These are phyloP conservation scores for Globisporangium okanoganense DNA, from an alignment of 352 stramenopile genomes.

Conservation along the genomic window DNA sequence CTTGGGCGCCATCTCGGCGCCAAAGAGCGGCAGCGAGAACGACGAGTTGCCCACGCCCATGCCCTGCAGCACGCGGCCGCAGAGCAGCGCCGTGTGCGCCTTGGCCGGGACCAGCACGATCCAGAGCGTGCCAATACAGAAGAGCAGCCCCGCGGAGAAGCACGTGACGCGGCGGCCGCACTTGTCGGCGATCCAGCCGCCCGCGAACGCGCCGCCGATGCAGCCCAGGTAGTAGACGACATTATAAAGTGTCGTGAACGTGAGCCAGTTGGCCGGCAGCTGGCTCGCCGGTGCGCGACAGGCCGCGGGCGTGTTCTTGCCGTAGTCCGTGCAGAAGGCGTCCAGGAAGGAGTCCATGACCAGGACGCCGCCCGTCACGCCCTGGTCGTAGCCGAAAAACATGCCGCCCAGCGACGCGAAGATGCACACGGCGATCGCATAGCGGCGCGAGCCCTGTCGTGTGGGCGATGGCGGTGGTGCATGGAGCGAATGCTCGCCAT, in stretches of 20 bases:
- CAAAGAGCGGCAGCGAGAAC: constrained; percentile 40
- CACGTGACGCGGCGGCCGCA: constrained; percentile 36
- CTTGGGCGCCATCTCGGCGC: constrained; percentile 38
- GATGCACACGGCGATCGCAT: constrained; percentile 26
- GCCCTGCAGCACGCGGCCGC: constrained; percentile 34
- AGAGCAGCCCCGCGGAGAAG: constrained; percentile 32
- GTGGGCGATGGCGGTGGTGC: neutral
- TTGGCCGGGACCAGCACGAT: constrained; percentile 18
- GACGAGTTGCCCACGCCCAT: constrained; percentile 43
- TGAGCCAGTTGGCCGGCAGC: constrained; percentile 35
- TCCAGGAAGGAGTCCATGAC: constrained; percentile 42
- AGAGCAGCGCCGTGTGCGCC: constrained; percentile 22
- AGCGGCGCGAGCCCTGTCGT: neutral
- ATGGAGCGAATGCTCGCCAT: neutral
- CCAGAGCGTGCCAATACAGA: constrained; percentile 33
- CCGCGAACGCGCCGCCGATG: constrained; percentile 26
- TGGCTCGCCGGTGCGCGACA: constrained; percentile 15
- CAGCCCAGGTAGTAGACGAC: constrained; percentile 42
- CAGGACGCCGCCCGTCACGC: constrained; percentile 35
- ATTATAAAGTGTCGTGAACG: constrained; percentile 42
- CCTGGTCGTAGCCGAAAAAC: constrained; percentile 49
- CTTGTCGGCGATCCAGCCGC: constrained; percentile 27
- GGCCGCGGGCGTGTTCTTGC: constrained; percentile 28
- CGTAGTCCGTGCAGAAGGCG: constrained; percentile 38
- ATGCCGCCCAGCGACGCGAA: constrained; percentile 39